Evolutionary conservation across 208 protist genomes (phyloP).

Genomic region (Leishmania lainsoni): DNA sequence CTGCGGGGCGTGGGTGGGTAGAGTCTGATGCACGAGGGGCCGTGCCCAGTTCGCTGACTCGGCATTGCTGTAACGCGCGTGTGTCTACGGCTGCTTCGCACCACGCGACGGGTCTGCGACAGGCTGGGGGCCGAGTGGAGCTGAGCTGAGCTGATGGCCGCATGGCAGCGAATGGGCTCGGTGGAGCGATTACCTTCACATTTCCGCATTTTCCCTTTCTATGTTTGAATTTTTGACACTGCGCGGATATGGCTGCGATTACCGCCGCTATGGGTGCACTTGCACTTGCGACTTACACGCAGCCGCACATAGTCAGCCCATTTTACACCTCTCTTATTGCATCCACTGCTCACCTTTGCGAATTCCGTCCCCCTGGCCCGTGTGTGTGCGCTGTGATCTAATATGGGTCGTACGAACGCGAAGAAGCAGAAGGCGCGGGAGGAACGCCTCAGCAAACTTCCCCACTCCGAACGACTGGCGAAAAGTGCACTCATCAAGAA

Average conservation of each 20-base stretch:
- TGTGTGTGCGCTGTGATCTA: neutral
- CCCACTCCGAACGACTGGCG: slow-evolving; percentile 66
- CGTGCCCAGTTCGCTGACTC: neutral
- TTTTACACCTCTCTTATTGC: neutral
- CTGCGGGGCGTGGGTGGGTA: neutral
- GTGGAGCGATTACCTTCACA: neutral
- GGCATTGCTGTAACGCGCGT: neutral
- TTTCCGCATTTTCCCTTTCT: neutral
- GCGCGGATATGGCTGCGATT: neutral
- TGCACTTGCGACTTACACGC: neutral
- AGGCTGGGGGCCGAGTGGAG: neutral
- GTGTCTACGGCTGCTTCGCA: neutral
- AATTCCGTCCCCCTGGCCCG: neutral
- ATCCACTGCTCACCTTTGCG: neutral
- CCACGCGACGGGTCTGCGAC: neutral
- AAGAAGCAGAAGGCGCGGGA: slow-evolving; percentile 81
- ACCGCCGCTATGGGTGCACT: neutral
- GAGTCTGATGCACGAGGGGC: neutral
- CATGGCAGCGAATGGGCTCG: neutral
- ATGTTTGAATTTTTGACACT: neutral
- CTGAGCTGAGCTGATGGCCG: neutral
- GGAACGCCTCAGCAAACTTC: slow-evolving; percentile 63
- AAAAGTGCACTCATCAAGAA: slow-evolving; percentile 91
- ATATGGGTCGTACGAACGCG: slow-evolving; percentile 80
- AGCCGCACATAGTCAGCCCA: neutral